Base-by-base conservation (phyloP, 2,329 filamentous ascomycete genomes). In the Hymenoscyphus infarciens region DNA sequence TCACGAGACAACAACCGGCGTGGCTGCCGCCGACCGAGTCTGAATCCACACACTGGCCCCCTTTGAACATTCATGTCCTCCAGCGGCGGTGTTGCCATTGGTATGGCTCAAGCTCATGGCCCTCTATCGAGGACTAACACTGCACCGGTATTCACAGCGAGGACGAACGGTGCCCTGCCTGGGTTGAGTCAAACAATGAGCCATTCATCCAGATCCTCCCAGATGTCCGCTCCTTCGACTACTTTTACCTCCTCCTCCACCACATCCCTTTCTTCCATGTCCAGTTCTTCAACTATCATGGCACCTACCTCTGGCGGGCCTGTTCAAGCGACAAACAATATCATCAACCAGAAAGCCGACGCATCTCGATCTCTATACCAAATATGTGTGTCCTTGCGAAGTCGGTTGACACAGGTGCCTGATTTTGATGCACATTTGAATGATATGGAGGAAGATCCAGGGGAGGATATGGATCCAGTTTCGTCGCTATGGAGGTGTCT, bases 291-390 rank as follows among this genome's bases (percentile, higher is more conserved):
- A 56, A 75, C 74, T n/a, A 63, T 75, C 59, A 70, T 74, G 57
- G 63, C 75, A 56, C 76, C 77, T 10, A 61, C 75, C 62, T 78
- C 81, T 56, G 84, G 81, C 64, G 86, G 86, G 55, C 85, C 85
- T 64, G 84, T 93, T 65, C 80, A 91, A 71, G 90, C 92, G 64
- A 92, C 90, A 64, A 85, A 90, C 75, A 97, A 97, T 77, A 96
- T 99, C 75, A 97, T 99, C 82, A 99, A 99, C 78, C 91, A 94
- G 77, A 90, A 91, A 75, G 95, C 93, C 75, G 93, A 97, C 75
- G 93, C 95, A 68, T 91, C 91, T 61, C 85, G 89, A 64, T 97
- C 93, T 11, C 85, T 99, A 27, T 99, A 97, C 77, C 94, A 98
- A 77, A 97, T 96, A 76, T 98, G 95, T 75, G 84, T 96, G 69